Base-by-base conservation (phyloP, 371 early-diverging fungal species). In the Haplosporangium sp. region DNA sequence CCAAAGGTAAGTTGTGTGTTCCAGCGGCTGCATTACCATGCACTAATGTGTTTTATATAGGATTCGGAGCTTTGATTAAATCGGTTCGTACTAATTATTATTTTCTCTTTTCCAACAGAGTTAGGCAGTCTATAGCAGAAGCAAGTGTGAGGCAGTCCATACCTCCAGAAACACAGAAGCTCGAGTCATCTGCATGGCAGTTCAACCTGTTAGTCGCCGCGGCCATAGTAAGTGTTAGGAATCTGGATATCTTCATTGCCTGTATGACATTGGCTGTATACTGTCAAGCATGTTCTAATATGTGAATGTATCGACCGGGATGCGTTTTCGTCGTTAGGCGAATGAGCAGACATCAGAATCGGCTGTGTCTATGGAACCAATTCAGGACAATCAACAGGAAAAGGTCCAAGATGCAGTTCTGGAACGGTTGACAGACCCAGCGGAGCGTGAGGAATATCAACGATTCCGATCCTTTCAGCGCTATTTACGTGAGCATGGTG, bases 391-490 rank as follows among this genome's bases (percentile, higher is more conserved):
- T 13, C 37, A 29, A 29, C 45, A 56, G 7, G 68, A 64, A 36
- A 40, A 9, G 23, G 38, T 67, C 0, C 76, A 70, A 18, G 61
- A 76, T 43, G 46, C 64, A 2, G 69, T 79, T 5, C 53, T 79
- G 21, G 58, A 55, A n/a, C 64, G 60, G 6, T 18, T 79, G 43
- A 65, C 62, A 7, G 59, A 68, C 18, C 62, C 62, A 13, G 57
- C 51, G 10, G 73, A 79, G 43, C 73, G 73, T 6, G 66, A 73
- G 36, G 80, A 79, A 16, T 79, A 79, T 46, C 60, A 64, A 29
- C 73, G 65, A 7, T 79, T 79, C 53, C 61, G 66, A 29, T 57
- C 73, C 0, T 73, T 79, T 51, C 80, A 79, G 29, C 69, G 66
- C 0, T 60, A 65, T 37, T 21, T 74, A 6, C 59, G 64, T 6